Percentiles rank a stretch among this genome's conserved stretches.
Conservation (phyloP, 2,329 filamentous ascomycete genomes). For the Epichloe scottii region DNA sequence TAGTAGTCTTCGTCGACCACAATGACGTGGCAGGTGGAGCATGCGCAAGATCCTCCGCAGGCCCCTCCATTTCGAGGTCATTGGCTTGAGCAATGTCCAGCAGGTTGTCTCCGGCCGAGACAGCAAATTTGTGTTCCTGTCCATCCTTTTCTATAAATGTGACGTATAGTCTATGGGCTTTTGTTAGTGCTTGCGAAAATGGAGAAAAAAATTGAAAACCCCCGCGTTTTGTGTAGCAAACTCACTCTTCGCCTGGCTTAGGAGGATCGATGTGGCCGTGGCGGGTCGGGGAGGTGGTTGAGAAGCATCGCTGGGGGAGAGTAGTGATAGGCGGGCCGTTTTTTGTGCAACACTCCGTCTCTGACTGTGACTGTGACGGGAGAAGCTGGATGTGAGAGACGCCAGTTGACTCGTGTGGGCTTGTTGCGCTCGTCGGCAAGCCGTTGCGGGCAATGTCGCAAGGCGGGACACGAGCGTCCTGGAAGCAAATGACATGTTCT, state of each 20-base stretch:
- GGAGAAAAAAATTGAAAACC: too few relatives aligned
- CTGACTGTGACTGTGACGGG: background rate
- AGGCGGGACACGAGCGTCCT: constrained; percentile 21
- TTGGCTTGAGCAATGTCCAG: constrained; percentile 90
- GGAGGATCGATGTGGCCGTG: constrained; percentile 79
- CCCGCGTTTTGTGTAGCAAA: constrained; percentile 7
- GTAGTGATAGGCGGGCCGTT: background rate
- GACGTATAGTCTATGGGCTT: constrained; percentile 54
- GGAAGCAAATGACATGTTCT: constrained; percentile 18
- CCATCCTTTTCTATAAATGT: constrained; percentile 93
- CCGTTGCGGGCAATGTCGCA: constrained; percentile 18
- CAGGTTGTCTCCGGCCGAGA: constrained; percentile 79
- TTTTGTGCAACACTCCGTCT: background rate
- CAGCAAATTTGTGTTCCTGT: constrained; percentile 61
- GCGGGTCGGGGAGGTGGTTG: constrained; percentile 41
- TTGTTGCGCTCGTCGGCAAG: constrained; percentile 18
- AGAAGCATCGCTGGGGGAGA: constrained; percentile 41
- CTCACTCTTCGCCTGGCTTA: constrained; percentile 84
- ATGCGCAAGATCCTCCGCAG: constrained; percentile 87
- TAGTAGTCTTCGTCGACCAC: constrained; percentile 61
- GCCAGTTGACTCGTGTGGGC: constrained; percentile 10
- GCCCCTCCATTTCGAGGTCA: constrained; percentile 97
- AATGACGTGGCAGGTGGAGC: constrained; percentile 86
- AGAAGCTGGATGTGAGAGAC: background rate
- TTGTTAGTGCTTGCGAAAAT: background rate